Base-by-base conservation (phyloP, 2,329 filamentous ascomycete species). In the Sordariomycetes sp. region DNA sequence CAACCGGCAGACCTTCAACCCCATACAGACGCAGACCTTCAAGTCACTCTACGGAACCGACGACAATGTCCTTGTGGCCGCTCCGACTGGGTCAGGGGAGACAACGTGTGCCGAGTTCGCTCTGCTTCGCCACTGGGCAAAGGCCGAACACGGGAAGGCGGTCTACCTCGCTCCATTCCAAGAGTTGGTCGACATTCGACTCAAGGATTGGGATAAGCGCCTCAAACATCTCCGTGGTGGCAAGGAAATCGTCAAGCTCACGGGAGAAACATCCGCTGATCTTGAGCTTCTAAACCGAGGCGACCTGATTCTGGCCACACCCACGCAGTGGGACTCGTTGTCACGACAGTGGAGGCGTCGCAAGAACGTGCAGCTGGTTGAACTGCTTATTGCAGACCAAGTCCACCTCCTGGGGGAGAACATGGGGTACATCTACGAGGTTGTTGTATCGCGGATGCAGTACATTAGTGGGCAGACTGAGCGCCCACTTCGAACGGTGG, bases 21-120 rank as follows among this genome's bases (percentile, higher is more conserved):
- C 94, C 70, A 89, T 99, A 14, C 95, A 99, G 72, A 97, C 94
- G 0, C 94, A 99, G 70, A 90, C 90, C 0, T 99, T 97, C 78
- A 96, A 96, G 68, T 91, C 92, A 1, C 76, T 99, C 0, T 97
- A 90, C 69, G 87, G 88, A 54, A 88, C 89, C 0, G 89, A 97
- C 68, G 90, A 97, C 65, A 97, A 95, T 66, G 91, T 97, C 24
- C 90, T 99, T 62, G 76, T 99, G 62, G 92, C 90, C 53, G 88
- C 93, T n/a, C 88, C 94, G 1, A 92, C 92, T 10, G 93, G 94
- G 51, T 96, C 90, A 68, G 94, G 94, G 60, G 99, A 99, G 79
- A 97, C 94, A 1, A 86, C 97, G 1, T 97, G 94, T 68, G 94
- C 94, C 1, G 94, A 99, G 70, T 94, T 99, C 72, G 88, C 94